These are phyloP conservation scores for Eruca vesicaria DNA, from an alignment of 441 rosid species.

Conservation along the genomic window DNA sequence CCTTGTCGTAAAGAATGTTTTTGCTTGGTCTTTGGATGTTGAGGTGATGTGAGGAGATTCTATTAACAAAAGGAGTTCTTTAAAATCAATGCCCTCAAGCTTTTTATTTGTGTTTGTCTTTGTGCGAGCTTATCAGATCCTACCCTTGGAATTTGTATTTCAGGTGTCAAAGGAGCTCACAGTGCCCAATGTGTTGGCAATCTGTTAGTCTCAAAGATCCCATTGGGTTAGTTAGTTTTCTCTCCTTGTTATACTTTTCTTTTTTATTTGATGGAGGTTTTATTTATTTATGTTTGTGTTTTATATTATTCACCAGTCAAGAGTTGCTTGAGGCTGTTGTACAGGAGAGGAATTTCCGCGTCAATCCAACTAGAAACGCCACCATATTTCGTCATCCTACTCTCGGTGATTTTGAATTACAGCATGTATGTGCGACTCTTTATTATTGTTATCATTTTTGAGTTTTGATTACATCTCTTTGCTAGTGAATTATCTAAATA, in stretches of 20 bases:
- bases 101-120: neutral
- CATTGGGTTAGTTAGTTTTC: slow-evolving; percentile 47
- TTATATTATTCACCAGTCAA: slow-evolving; percentile 53
- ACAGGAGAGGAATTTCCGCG: slow-evolving; percentile 71
- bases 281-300: neutral
- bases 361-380: slow-evolving; percentile 76
- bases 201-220: slow-evolving; percentile 89
- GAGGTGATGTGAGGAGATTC: neutral
- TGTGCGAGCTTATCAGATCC: neutral
- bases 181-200: slow-evolving; percentile 99
- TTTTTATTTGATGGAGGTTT: neutral
- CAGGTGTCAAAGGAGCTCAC: slow-evolving; percentile 99
- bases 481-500: neutral
- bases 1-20: neutral
- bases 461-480: slow-evolving; percentile 10
- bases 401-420: slow-evolving; percentile 90
- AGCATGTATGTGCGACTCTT: slow-evolving; percentile 62
- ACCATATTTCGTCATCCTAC: slow-evolving; percentile 92
- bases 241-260: neutral
- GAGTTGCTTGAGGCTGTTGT: slow-evolving; percentile 87
- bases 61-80: neutral
- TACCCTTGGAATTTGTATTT: neutral
- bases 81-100: neutral
- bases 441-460: neutral
- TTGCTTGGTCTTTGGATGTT: neutral